Evolutionary conservation across 1,284 basidiomycete genomes (phyloP).

Genomic region (Papiliotrema nemorosa): DNA sequence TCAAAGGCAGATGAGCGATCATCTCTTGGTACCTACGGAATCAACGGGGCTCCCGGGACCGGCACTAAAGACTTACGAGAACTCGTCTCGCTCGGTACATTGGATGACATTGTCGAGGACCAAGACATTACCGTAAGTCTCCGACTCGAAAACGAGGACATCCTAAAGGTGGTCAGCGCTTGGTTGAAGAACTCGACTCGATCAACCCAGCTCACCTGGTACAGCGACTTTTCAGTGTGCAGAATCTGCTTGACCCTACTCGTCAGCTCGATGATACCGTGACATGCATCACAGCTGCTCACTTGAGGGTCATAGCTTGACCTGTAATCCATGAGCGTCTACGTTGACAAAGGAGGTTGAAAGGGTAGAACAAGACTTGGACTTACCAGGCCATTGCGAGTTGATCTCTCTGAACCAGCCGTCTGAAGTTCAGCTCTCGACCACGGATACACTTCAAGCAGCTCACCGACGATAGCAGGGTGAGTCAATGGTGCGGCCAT

Average conservation of each 20-base stretch:
- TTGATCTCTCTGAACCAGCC: slow-evolving; percentile 98
- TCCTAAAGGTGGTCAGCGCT: slow-evolving; percentile 58
- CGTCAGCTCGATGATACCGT: slow-evolving; percentile 4
- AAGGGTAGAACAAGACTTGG: slow-evolving; percentile 8
- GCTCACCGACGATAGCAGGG: slow-evolving; percentile 44
- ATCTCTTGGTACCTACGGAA: slow-evolving; percentile 90
- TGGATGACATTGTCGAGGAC: slow-evolving; percentile 96
- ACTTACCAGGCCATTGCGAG: slow-evolving; percentile 84
- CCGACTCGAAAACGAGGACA: slow-evolving; percentile 91
- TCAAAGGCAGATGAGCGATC: slow-evolving; percentile 94
- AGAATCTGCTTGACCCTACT: slow-evolving; percentile 82
- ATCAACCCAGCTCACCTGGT: slow-evolving; percentile 49
- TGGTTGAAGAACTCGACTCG: background rate
- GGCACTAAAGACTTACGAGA: too few species aligned
- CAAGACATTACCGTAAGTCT: slow-evolving; percentile 92
- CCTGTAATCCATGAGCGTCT: slow-evolving; percentile 44
- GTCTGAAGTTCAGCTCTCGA: slow-evolving; percentile 55
- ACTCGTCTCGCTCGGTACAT: slow-evolving; percentile 96
- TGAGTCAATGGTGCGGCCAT: slow-evolving; percentile 38
- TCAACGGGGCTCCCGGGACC: background rate
- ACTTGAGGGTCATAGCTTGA: slow-evolving; percentile 87
- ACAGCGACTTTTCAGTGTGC: slow-evolving; percentile 88
- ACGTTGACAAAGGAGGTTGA: slow-evolving; percentile 13
- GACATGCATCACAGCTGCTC: slow-evolving; percentile 14
- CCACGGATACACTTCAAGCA: background rate